These are phyloP conservation scores for Paspalum vaginatum DNA, from an alignment of 176 grass and related monocot species.

Conservation along the genomic window DNA sequence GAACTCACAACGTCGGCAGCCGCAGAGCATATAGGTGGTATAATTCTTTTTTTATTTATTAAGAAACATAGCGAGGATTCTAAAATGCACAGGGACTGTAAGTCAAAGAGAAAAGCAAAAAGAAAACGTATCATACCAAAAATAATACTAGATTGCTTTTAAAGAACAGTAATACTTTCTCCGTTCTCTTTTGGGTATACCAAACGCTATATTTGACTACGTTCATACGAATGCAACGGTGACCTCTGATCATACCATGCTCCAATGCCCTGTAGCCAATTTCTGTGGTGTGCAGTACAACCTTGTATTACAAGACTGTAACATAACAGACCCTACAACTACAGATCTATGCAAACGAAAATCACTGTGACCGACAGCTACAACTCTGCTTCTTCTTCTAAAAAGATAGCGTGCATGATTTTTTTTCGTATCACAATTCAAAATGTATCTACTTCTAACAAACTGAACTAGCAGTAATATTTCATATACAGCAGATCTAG, in stretches of 20 bases:
- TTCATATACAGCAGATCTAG: slow-evolving; percentile 28
- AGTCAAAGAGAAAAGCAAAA: no score
- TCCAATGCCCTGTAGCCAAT: background rate
- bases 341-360: background rate
- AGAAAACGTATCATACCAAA: no score
- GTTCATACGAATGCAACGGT: background rate
- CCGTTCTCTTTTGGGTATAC: no score
- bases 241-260: background rate
- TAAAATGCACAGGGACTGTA: no score
- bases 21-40: no score
- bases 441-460: slow-evolving; percentile 18
- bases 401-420: background rate
- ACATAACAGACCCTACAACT: background rate
- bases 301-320: background rate
- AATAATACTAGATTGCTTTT: no score
- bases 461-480: slow-evolving; percentile 1
- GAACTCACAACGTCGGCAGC: no score
- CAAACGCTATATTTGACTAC: no score
- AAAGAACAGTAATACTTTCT: no score
- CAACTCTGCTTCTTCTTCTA: background rate
- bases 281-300: background rate
- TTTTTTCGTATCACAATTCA: background rate
- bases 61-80: no score
- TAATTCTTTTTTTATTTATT: no score
- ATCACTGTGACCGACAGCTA: background rate